Evolutionary conservation across 2,329 filamentous ascomycete species (phyloP).

Genomic region (Aspergillus fumigatus): DNA sequence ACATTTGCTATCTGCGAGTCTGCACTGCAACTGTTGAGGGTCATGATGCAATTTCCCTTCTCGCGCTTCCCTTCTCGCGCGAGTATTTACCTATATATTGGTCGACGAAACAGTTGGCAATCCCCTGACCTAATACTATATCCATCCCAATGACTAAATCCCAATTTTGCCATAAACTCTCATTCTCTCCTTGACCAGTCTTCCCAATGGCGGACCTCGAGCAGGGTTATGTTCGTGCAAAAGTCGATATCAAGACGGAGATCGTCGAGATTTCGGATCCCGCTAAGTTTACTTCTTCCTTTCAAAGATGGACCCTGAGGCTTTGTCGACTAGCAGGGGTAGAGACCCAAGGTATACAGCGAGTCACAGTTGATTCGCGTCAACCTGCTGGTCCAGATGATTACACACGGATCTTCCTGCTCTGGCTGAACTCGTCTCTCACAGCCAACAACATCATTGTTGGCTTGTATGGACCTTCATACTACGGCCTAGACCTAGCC

Average conservation of each 20-base stretch:
- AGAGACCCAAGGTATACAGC: conserved; percentile 11
- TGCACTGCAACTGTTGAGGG: background rate
- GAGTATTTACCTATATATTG: background rate
- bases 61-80: background rate
- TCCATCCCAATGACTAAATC: background rate
- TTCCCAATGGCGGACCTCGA: background rate
- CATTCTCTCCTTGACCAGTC: background rate
- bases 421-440: conserved; percentile 36
- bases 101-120: background rate
- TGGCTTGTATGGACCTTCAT: conserved; percentile 36
- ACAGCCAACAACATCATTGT: conserved; percentile 37
- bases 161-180: background rate
- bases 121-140: background rate
- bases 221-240: background rate
- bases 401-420: conserved; percentile 17
- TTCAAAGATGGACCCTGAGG: background rate
- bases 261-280: background rate
- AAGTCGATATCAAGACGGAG: background rate
- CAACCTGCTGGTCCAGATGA: conserved; percentile 1
- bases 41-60: background rate
- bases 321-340: conserved; percentile 3
- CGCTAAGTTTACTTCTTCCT: background rate
- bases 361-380: conserved; percentile 6
- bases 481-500: conserved; percentile 33
- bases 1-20: background rate